Evolutionary conservation across 768 basidiomycete species (phyloP).

Genomic region (Russula sp.): DNA sequence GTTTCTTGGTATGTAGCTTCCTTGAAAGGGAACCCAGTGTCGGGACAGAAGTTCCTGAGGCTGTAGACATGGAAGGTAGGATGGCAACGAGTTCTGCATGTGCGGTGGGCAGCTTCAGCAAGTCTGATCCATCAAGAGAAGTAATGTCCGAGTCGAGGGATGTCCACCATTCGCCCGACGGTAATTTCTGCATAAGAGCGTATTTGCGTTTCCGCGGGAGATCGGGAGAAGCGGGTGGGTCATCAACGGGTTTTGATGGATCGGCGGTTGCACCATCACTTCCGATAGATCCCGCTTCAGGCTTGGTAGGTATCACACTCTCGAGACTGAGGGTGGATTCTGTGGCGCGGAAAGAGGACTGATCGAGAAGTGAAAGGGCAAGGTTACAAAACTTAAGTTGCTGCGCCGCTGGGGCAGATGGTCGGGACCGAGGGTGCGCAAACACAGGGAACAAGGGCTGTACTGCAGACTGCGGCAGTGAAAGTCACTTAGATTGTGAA

Average conservation of each 20-base stretch:
- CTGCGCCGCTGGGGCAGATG: constrained; percentile 60
- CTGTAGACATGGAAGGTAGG: constrained; percentile 55
- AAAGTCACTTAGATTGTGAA: constrained; percentile 16
- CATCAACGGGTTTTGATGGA: constrained; percentile 35
- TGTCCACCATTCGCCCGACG: constrained; percentile 75
- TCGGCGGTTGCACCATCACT: constrained; percentile 33
- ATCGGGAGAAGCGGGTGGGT: constrained; percentile 32
- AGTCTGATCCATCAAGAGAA: constrained; percentile 39
- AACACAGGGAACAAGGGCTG: constrained; percentile 66
- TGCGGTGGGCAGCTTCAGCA: constrained; percentile 56
- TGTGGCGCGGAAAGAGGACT: constrained; percentile 53
- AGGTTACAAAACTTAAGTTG: constrained; percentile 74
- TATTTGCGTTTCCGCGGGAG: constrained; percentile 47
- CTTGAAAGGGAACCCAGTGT: constrained; percentile 59
- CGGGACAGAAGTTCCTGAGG: constrained; percentile 35
- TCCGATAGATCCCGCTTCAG: constrained; percentile 26
- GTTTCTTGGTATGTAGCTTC: constrained; percentile 43
- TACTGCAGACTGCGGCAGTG: constrained; percentile 52
- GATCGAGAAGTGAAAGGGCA: constrained; percentile 67
- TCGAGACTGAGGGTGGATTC: constrained; percentile 48
- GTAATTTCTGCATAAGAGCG: constrained; percentile 77
- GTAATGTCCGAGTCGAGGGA: constrained; percentile 54
- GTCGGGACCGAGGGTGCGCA: constrained; percentile 59
- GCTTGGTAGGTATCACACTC: constrained; percentile 41
- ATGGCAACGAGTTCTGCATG: constrained; percentile 76